These are phyloP conservation scores for Torulaspora maleeae DNA, from an alignment of 805 yeast genomes.

Conservation along the genomic window DNA sequence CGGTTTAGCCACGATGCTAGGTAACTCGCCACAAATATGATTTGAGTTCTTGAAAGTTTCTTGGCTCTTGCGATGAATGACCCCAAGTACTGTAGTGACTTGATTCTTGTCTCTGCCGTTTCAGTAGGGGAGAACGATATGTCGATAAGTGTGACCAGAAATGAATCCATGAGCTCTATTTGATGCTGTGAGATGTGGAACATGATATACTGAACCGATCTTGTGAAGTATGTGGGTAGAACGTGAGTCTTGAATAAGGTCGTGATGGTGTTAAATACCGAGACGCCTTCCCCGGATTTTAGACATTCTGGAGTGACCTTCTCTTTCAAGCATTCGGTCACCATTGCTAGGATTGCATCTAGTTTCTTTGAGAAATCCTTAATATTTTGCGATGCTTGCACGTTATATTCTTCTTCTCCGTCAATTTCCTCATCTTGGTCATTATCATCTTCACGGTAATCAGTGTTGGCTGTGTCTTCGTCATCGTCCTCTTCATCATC, in stretches of 20 bases:
- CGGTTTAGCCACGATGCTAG: constrained; percentile 78
- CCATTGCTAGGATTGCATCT: constrained; percentile 59
- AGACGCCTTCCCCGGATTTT: constrained; percentile 59
- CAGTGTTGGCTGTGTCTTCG: constrained; percentile 24
- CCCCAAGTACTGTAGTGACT: constrained; percentile 87
- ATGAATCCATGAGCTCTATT: constrained; percentile 79
- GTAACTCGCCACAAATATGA: constrained; percentile 76
- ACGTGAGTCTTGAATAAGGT: constrained; percentile 77
- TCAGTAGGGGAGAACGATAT: constrained; percentile 69
- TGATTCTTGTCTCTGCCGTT: constrained; percentile 68
- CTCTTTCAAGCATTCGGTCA: constrained; percentile 48
- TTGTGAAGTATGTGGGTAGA: constrained; percentile 87
- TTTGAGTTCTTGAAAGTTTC: constrained; percentile 62
- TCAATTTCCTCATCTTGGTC: constrained; percentile 35
- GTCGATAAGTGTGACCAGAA: constrained; percentile 74
- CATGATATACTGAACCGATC: constrained; percentile 77
- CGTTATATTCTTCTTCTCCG: constrained; percentile 45
- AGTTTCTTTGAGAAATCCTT: constrained; percentile 58
- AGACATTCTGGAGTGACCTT: constrained; percentile 49
- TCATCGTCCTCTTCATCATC: constrained; percentile 38
- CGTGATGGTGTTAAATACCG: constrained; percentile 65
- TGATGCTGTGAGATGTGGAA: constrained; percentile 79
- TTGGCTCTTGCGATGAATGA: constrained; percentile 87
- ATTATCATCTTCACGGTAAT: constrained; percentile 22
- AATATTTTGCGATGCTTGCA: constrained; percentile 46